phyloP scores from a whole-genome alignment of 805 yeast genomes.

The Candida quercuum region DNA sequence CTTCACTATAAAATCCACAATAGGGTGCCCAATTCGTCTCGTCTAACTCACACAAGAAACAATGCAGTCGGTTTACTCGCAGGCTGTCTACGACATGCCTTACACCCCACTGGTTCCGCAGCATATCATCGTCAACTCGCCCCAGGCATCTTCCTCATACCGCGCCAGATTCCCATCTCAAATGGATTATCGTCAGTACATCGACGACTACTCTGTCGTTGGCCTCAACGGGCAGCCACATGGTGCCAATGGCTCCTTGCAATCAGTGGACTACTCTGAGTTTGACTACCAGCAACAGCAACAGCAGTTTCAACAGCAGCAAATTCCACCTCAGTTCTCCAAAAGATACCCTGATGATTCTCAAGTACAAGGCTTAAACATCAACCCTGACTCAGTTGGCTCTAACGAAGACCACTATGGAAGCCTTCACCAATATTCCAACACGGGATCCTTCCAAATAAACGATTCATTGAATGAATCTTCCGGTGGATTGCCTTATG shows the following conservation, averaged over 20 bases:
- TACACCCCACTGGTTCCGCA: slow-evolving; percentile 22
- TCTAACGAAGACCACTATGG: slow-evolving; percentile 5
- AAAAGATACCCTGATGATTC: neutral
- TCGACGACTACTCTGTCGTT: slow-evolving; percentile 7
- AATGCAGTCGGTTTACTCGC: slow-evolving; percentile 21
- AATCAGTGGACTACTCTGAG: slow-evolving; percentile 7
- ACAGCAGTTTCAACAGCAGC: neutral
- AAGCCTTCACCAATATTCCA: neutral
- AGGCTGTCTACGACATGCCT: slow-evolving; percentile 18
- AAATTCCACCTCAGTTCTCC: neutral
- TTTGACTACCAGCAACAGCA: slow-evolving; percentile 5
- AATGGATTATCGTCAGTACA: slow-evolving; percentile 11
- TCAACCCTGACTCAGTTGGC: neutral
- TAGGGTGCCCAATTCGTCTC: too few relatives aligned
- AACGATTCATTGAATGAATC: neutral
- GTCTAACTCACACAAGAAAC: too few relatives aligned
- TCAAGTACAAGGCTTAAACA: neutral
- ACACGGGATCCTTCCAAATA: neutral
- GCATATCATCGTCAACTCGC: slow-evolving; percentile 20
- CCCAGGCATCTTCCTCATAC: slow-evolving; percentile 7
- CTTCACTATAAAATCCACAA: too few relatives aligned
- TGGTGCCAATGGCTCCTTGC: too few relatives aligned
- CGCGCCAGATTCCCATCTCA: slow-evolving; percentile 10
- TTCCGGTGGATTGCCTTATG: neutral
- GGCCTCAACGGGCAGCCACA: too few relatives aligned